A percentile compares a stretch with the other conserved stretches of the same genome.
Evolutionary conservation across 352 stramenopile genomes (phyloP).

Genomic region (Phytophthora boehmeriae): DNA sequence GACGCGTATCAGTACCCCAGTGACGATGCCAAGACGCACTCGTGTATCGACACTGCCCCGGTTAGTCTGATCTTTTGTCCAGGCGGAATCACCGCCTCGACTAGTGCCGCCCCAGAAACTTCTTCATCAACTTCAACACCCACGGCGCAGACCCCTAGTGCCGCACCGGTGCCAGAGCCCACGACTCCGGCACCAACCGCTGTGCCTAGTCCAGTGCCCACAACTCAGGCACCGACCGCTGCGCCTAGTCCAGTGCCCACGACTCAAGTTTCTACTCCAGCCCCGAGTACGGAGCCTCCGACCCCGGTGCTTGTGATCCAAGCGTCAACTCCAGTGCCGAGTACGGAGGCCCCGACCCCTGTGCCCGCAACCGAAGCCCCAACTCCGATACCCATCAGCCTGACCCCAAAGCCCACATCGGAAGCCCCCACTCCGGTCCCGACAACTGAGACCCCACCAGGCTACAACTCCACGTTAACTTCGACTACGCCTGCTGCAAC

Average conservation of each 20-base stretch:
- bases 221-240: conserved; percentile 4
- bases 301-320: background rate
- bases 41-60: conserved; percentile 36
- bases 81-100: conserved; percentile 15
- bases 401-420: background rate
- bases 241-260: background rate
- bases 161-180: no score
- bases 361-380: conserved; percentile 6
- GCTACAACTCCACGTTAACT: background rate
- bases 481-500: background rate
- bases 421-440: background rate
- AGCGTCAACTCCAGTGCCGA: background rate
- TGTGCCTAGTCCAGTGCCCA: conserved; percentile 2
- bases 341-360: conserved; percentile 8
- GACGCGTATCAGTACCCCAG: conserved; percentile 73
- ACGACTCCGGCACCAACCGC: conserved; percentile 3
- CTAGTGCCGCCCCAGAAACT: background rate
- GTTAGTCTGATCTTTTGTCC: conserved; percentile 60
- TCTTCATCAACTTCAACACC: conserved; percentile 15
- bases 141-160: no score
- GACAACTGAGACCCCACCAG: conserved; percentile 1
- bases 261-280: background rate
- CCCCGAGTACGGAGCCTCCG: background rate
- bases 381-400: background rate
- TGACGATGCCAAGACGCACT: conserved; percentile 60